These are phyloP conservation scores for Cystofilobasidium macerans DNA, from an alignment of 768 basidiomycete genomes.

Conservation along the genomic window DNA sequence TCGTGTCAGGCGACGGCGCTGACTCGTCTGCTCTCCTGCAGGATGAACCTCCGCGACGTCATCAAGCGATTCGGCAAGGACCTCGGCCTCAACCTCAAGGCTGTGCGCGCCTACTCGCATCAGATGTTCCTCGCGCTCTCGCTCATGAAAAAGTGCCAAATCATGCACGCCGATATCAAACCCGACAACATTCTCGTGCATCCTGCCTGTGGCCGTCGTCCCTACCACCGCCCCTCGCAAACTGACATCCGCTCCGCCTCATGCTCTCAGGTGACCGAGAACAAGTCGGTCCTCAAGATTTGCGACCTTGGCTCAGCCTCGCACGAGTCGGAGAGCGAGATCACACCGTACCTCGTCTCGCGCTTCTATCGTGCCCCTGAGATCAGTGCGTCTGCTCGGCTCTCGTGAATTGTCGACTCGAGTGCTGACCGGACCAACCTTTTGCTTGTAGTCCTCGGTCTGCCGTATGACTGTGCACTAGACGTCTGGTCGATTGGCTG, in stretches of 20 bases:
- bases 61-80: conserved; percentile 98
- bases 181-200: conserved; percentile 91
- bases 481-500: conserved; percentile 97
- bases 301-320: conserved; percentile 97
- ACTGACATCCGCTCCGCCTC: neutral
- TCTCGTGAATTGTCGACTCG: no score
- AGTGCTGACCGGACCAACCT: neutral
- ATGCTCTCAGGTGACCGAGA: conserved; percentile 68
- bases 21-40: conserved; percentile 34
- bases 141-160: conserved; percentile 72
- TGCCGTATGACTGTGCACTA: conserved; percentile 84
- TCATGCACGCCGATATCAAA: conserved; percentile 98
- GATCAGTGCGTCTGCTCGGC: conserved; percentile 58
- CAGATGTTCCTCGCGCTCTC: conserved; percentile 84
- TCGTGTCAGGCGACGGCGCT: neutral
- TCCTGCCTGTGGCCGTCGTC: conserved; percentile 26
- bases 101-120: conserved; percentile 97
- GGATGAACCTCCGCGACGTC: conserved; percentile 96
- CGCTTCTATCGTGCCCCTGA: conserved; percentile 97
- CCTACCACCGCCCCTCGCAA: neutral
- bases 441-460: conserved; percentile 63
- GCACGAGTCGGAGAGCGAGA: conserved; percentile 87
- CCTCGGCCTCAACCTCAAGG: conserved; percentile 86
- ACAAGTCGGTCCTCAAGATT: conserved; percentile 81
- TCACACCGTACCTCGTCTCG: conserved; percentile 94